Base-by-base conservation (phyloP, 495 filamentous ascomycete genomes). In the Penicillium robsamsonii region DNA sequence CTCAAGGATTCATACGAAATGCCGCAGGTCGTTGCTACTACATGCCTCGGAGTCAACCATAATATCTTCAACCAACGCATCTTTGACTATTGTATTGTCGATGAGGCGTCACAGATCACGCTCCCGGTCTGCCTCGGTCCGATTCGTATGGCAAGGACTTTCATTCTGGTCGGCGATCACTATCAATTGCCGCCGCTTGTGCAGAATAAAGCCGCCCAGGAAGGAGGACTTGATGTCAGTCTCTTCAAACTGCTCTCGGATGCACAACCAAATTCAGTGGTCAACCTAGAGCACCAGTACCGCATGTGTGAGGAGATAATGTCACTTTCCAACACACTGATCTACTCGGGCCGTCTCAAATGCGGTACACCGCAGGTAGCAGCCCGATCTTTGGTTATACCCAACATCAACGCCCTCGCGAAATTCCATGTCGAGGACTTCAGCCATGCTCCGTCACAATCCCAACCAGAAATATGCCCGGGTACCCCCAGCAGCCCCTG, bases 241-340 rank as follows among this genome's bases (percentile, higher is more conserved):
- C 80, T 97, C 8, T 98, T 98, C 78, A 95, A 94, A 62, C 76
- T 92, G 10, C 83, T 98, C 22, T 96, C 89, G 15, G 93, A 97
- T 62, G 80, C 80, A 0, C 92, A 97, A 59, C 94, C 94, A 0
- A 68, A 81, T 22, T 90, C 91, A 1, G 91, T 97, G 11, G 88
- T 92, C 59, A 92, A 87, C 58, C 84, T 98, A 2, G 91, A 92
- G 63, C 91, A 96, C 61, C 94, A 98, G 68, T 98, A 98, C 64
- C 91, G 94, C 61, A 98, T 98, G 94, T 95, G 90, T 64, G 87
- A 92, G 46, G 93, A 97, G 30, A 88, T 98, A 50, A 97, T 97
- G 94, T 80, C 84, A 12, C 81, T 98, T 24, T 92, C 90, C 51
- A 97, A 97, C 74, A 89, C 82, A 6, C 84, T 98, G 27, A 96